Conservation (phyloP, 208 protist genomes). For the Acanthamoeba triangularis region DNA sequence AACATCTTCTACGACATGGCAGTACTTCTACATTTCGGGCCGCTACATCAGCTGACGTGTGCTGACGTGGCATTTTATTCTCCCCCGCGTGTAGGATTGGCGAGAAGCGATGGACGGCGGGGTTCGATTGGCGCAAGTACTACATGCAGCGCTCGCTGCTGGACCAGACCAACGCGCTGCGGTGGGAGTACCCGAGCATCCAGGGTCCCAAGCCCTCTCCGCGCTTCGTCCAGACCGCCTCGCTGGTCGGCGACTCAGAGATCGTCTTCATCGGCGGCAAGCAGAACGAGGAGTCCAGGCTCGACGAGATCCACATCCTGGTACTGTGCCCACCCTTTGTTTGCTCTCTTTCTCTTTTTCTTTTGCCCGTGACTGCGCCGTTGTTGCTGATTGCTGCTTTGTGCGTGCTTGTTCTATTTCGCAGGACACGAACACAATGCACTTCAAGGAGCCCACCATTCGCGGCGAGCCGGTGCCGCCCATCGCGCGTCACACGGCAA, state of each 20-base stretch:
- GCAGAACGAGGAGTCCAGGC: constrained; percentile 41
- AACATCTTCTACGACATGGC: not conserved
- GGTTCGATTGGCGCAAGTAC: constrained; percentile 50
- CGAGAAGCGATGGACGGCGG: not conserved
- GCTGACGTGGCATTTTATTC: not conserved
- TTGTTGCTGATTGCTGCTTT: not conserved
- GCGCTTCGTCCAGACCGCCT: constrained; percentile 53
- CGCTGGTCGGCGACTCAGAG: constrained; percentile 12
- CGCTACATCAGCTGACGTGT: not conserved
- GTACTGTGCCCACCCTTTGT: not conserved
- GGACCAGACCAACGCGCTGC: not conserved
- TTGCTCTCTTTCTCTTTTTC: not conserved
- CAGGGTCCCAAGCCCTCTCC: constrained; percentile 14
- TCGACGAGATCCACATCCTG: constrained; percentile 58
- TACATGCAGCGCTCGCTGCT: constrained; percentile 29
- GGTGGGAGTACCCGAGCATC: constrained; percentile 48
- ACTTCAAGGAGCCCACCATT: constrained; percentile 31
- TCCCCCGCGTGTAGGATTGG: not conserved
- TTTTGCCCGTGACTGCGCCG: not conserved
- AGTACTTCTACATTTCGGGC: too few relatives aligned
- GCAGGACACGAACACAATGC: constrained; percentile 10
- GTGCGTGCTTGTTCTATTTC: not conserved
- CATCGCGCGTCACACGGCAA: constrained; percentile 64
- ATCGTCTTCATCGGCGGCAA: constrained; percentile 72
- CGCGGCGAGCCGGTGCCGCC: not conserved